Base-by-base conservation (phyloP, 2,329 filamentous ascomycete genomes). In the Diplodia sapinea region DNA sequence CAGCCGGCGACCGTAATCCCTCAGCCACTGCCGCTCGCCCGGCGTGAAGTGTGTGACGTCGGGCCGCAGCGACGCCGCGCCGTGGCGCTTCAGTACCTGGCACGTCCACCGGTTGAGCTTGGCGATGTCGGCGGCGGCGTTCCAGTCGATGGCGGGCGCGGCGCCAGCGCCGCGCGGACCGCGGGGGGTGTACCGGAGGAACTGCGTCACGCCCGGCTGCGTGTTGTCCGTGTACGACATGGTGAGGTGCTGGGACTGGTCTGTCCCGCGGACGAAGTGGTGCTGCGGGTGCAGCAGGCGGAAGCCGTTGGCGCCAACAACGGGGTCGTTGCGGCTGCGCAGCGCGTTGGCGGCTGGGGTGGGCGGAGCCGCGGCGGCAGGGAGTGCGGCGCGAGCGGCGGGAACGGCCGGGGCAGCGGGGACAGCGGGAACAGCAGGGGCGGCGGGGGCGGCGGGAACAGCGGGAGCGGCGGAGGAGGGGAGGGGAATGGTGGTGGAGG, bases 241-340 rank as follows among this genome's bases (percentile, higher is more conserved):
- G 23, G 59, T 51, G 43, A 63, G 59, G 59, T 51, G 59, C 1
- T 5, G 4, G 20, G 29, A 15, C 4, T 63, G 59, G 59, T 63
- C 57, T 8, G 26, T 15, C 31, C 59, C 59, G 29, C 9, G 11
- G 9, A 7, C 17, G 59, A 63, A 63, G 59, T 8, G 17, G 59
- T 50, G 59, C 13, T 63, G 59, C 2, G 29, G 43, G 59, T 63
- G 59, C 15, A 63, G 59, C 15, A 63, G 59, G 43, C 43, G 43
- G 59, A 63, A 63, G 47, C 59, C 59, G 59, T 63, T 63, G 43
- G 5, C 5, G 59, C 59, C 59, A 43, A 4, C 23, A n/a, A 59
- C 23, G 17, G 54, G 54, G 36, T 38, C 33, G 15, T 29, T 8
- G 23, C 2, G 15, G 54, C n/a, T 23, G n/a, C 36, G 36, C n/a